Base-by-base conservation (phyloP, 2,329 filamentous ascomycete genomes). In the Diaporthe sp. region DNA sequence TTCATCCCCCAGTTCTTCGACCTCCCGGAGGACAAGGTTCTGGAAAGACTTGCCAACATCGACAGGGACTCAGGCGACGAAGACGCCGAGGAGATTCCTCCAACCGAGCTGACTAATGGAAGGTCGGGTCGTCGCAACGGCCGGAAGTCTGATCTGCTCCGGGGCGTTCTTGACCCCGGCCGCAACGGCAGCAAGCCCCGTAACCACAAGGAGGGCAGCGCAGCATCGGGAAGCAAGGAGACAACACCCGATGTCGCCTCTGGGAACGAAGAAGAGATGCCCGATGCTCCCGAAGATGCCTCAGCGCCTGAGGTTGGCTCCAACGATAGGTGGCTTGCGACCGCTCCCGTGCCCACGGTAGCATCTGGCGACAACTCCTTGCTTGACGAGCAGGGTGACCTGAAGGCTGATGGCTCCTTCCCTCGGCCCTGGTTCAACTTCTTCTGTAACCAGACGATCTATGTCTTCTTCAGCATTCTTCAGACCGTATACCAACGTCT, bases 401-500 rank as follows among this genome's bases (percentile, higher is more conserved):
- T 90, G 79, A 96, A 89, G 87, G 93, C 85, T 75, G 95, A 98
- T 75, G 94, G 95, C 69, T 92, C 94, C 73, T 97, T 97, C 84
- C 89, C 89, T 78, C 94, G 96, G 61, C 92, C 92, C 15, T 92
- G 91, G 84, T 97, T 95, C 86, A 96, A 96, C 81, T 91, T 98
- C 81, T 99, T 97, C 85, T 93, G 93, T 82, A 98, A 98, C 82
- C 91, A 95, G 79, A 94, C 93, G 4, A 93, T 99, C 75, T 98
- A 95, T 81, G 96, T 97, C 83, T 98, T 99, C 88, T 94, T 99
- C 86, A 94, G 93, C 78, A 92, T 98, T 75, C 97, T 99, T 82
- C 92, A 98, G 81, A 94, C 93, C n/a, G 87, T 99, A 7, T 98
- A 98, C 84, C 91, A 92, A 79, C 92, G 97, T 53, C 88, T 99